These are phyloP conservation scores for Sporothrix brunneoviolacea DNA, from an alignment of 2,329 filamentous ascomycete species.

Conservation along the genomic window DNA sequence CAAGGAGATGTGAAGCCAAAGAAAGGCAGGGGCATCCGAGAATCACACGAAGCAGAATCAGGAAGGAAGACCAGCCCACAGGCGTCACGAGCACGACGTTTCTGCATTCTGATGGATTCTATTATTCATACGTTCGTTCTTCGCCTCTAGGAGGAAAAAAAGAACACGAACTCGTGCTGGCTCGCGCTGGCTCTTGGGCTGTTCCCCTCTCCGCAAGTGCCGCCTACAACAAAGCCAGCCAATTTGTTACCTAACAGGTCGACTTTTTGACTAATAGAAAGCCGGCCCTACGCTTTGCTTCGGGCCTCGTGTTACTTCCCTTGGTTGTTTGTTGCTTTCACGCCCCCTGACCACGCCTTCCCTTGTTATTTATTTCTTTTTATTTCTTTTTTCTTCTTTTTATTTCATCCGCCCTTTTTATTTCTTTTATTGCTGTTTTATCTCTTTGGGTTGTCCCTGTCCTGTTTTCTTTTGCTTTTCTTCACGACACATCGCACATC, in stretches of 20 bases:
- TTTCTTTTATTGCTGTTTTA: background rate
- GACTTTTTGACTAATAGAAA: slow-evolving; percentile 43
- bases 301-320: slow-evolving; percentile 10
- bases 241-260: slow-evolving; percentile 40
- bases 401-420: background rate
- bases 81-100: slow-evolving; percentile 10
- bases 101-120: slow-evolving; percentile 2
- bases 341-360: background rate
- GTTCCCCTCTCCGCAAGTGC: slow-evolving; percentile 8
- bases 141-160: slow-evolving; percentile 3
- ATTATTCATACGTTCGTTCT: slow-evolving; percentile 12
- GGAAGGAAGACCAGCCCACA: background rate
- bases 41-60: slow-evolving; percentile 3
- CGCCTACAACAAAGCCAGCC: slow-evolving; percentile 8
- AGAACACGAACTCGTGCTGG: slow-evolving; percentile 1
- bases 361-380: background rate
- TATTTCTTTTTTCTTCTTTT: background rate
- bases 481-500: background rate
- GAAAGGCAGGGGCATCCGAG: background rate
- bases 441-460: background rate
- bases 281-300: slow-evolving; percentile 17
- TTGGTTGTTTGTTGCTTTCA: background rate
- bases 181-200: background rate
- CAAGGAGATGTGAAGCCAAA: background rate
- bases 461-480: background rate